Conservation (phyloP, 441 rosid species). For the Euphorbia schlechtendalii region DNA sequence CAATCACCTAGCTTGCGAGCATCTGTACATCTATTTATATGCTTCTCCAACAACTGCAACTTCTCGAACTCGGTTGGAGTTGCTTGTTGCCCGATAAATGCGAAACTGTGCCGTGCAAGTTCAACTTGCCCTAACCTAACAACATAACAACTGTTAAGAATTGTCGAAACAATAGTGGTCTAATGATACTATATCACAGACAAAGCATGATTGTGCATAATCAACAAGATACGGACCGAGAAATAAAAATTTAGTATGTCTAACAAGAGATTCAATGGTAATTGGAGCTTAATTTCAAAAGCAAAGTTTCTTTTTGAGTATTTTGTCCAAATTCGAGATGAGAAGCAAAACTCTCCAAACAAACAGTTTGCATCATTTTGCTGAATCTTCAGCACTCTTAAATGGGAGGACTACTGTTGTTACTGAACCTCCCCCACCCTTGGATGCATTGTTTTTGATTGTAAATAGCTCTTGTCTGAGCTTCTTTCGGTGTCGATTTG, state of each 20-base stretch:
- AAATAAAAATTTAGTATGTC: not conserved
- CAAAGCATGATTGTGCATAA: too few relatives aligned
- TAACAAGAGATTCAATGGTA: not conserved
- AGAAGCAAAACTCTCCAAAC: not conserved
- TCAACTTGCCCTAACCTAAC: slow-evolving; percentile 67
- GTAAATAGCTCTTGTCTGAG: too few relatives aligned
- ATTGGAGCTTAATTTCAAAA: not conserved
- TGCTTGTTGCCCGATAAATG: slow-evolving; percentile 38
- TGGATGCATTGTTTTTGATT: too few relatives aligned
- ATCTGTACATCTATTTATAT: slow-evolving; percentile 47
- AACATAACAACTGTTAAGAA: not conserved
- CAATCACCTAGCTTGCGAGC: slow-evolving; percentile 52
- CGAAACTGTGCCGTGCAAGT: slow-evolving; percentile 49
- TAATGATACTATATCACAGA: too few relatives aligned
- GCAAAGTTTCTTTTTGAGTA: not conserved
- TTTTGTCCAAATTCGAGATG: not conserved
- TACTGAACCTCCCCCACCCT: too few relatives aligned
- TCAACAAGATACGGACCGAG: too few relatives aligned
- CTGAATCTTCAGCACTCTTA: too few relatives aligned
- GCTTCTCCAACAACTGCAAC: slow-evolving; percentile 53
- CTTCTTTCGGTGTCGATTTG: too few relatives aligned
- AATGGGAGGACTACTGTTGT: too few relatives aligned
- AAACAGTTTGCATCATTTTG: not conserved
- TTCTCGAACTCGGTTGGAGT: slow-evolving; percentile 43
- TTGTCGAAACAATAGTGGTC: not conserved